phyloP scores from a whole-genome alignment of 2,329 filamentous ascomycete species.

The Coniochaeta ligniaria region DNA sequence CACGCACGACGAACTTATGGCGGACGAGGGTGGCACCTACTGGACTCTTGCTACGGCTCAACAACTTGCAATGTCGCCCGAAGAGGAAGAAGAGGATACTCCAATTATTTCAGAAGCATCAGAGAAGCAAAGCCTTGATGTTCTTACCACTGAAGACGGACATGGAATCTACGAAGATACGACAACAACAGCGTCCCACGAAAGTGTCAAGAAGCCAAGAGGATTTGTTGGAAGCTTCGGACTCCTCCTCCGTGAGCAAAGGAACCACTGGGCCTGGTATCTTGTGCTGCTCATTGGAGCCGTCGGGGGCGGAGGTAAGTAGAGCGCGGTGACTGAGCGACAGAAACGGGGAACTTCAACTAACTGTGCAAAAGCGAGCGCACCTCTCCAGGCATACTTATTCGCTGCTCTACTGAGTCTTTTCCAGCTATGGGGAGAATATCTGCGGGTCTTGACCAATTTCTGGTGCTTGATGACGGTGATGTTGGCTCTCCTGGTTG shows the following conservation, averaged over 20 bases:
- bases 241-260: slow-evolving; percentile 47
- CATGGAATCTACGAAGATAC: neutral
- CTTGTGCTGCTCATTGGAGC: slow-evolving; percentile 37
- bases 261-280: slow-evolving; percentile 40
- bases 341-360: neutral
- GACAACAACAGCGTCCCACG: neutral
- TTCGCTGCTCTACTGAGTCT: slow-evolving; percentile 46
- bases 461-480: slow-evolving; percentile 63
- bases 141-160: slow-evolving; percentile 26
- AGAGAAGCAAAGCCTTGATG: slow-evolving; percentile 30
- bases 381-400: slow-evolving; percentile 42
- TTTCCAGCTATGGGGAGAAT: slow-evolving; percentile 30
- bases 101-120: slow-evolving; percentile 17
- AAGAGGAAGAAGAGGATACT: slow-evolving; percentile 26
- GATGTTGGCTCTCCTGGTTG: slow-evolving; percentile 45
- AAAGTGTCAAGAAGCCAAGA: slow-evolving; percentile 17
- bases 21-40: slow-evolving; percentile 54
- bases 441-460: slow-evolving; percentile 31
- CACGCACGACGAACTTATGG: slow-evolving; percentile 63
- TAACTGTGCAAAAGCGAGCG: slow-evolving; percentile 13
- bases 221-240: slow-evolving; percentile 43
- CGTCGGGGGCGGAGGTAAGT: slow-evolving; percentile 17
- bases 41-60: slow-evolving; percentile 57
- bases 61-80: slow-evolving; percentile 37
- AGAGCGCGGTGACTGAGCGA: slow-evolving; percentile 2